Conservation (phyloP, 257 asterid genomes). For the Solanum microdontum region DNA sequence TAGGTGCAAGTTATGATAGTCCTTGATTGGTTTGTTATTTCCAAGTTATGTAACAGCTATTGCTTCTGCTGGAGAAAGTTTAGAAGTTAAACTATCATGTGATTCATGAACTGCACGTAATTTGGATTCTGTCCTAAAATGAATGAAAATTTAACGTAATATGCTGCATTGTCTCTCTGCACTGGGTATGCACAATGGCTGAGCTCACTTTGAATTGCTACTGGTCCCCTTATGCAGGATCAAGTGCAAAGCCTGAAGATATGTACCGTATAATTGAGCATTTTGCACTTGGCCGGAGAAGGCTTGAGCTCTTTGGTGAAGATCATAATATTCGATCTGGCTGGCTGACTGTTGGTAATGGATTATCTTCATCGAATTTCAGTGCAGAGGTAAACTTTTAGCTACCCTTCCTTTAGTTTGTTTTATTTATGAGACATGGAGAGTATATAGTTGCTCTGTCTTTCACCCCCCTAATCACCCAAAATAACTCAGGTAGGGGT, state of each 20-base stretch:
- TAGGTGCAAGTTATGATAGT: not conserved
- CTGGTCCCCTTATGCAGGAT: slow-evolving; percentile 39
- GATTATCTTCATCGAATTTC: slow-evolving; percentile 81
- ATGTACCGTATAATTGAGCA: slow-evolving; percentile 94
- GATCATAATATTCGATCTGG: slow-evolving; percentile 97
- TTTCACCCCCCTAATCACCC: not conserved
- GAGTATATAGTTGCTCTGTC: not conserved
- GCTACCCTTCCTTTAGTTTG: not conserved
- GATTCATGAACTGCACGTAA: not conserved
- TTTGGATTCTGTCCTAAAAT: not conserved
- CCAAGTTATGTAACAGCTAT: not conserved
- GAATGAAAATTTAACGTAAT: not conserved
- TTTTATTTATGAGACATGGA: not conserved
- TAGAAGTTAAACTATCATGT: not conserved
- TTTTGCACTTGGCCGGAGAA: slow-evolving; percentile 96
- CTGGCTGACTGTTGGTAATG: slow-evolving; percentile 95
- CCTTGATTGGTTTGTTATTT: not conserved
- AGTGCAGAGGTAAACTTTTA: slow-evolving; percentile 51
- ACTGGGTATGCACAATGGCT: not conserved
- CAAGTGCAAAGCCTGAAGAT: slow-evolving; percentile 98
- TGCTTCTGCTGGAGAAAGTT: not conserved
- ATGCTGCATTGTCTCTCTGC: not conserved
- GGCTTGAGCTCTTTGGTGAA: slow-evolving; percentile 98
- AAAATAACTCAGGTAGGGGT: not conserved
- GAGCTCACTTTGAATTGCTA: not conserved